Evolutionary conservation across 768 basidiomycete genomes (phyloP), one percentile per base, ranked within the genome.

Genomic region (Rhizopogon rudus): DNA sequence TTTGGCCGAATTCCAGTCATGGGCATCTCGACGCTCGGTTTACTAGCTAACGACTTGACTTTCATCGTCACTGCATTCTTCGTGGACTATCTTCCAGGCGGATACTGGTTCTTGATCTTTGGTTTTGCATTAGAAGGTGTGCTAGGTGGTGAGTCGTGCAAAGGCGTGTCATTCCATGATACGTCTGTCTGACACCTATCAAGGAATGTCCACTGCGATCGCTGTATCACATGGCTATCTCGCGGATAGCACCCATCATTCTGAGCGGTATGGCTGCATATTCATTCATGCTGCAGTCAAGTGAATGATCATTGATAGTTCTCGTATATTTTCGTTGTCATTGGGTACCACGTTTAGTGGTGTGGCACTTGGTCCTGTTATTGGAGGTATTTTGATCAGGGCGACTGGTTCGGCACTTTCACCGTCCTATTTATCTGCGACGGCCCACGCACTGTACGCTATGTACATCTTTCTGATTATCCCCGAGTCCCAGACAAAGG

Each of bases 81-180:
- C 63, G 80, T 81, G 39, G 72, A 81, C 51, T 61, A 69, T 6
- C 72, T 91, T 4, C 93, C 92, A 1, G 90, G 88, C 1, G 88
- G 89, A 6, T 94, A 93, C 67, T 87, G 88, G 79, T 86, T 91
- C 64, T 73, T 92, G 25, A 57, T 92, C 87, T 55, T 87, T 17
- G 84, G 86, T 1, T 81, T 86, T 9, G 55, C 82, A 6, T 57
- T 89, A 1, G 87, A 91, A 58, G 92, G 93, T 10, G 57, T 76
- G 16, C 68, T 89, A 13, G 93, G 93, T 52, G 87, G 93, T 84
- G 58, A 63, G 78, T 68, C 62, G 57, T 39, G 12, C 39, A n/a
- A 25, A 3, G 5, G 16, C 28, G 37, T 17, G 28, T 9, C 16
- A 13, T 28, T 29, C 25, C 7, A 6, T 9, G 50, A 35, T 5